Evolutionary conservation across 2,329 filamentous ascomycete species (phyloP).

Genomic region (Talaromyces pinophilus): DNA sequence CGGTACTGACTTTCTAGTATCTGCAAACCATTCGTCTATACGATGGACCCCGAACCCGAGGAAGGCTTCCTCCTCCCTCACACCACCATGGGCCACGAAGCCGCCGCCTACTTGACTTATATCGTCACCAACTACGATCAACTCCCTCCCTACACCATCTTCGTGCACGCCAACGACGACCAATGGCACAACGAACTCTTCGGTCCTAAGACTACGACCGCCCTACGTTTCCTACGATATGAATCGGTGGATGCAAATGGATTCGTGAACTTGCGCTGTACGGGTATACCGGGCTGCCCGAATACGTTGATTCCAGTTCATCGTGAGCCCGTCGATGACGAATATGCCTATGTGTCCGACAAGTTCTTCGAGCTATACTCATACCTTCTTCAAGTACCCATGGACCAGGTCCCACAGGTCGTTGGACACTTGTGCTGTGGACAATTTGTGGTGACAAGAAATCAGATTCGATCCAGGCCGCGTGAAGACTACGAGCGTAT

Average conservation of each 20-base stretch:
- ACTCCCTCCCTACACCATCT: slow-evolving; percentile 60
- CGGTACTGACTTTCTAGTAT: slow-evolving; percentile 10
- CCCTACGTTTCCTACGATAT: slow-evolving; percentile 36
- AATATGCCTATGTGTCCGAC: slow-evolving; percentile 21
- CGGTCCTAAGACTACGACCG: slow-evolving; percentile 32
- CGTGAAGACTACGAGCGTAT: slow-evolving; percentile 36
- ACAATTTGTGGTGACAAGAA: slow-evolving; percentile 39
- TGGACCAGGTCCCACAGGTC: slow-evolving; percentile 30
- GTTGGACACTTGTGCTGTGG: slow-evolving; percentile 39
- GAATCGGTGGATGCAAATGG: slow-evolving; percentile 41
- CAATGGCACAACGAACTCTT: slow-evolving; percentile 60
- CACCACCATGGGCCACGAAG: slow-evolving; percentile 58
- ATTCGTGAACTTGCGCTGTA: slow-evolving; percentile 45
- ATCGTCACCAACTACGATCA: slow-evolving; percentile 63
- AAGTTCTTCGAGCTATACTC: slow-evolving; percentile 22
- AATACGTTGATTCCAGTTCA: slow-evolving; percentile 39
- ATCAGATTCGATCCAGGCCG: slow-evolving; percentile 33
- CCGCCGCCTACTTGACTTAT: slow-evolving; percentile 63
- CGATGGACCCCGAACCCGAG: slow-evolving; percentile 31
- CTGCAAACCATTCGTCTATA: slow-evolving; percentile 33
- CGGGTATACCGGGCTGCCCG: slow-evolving; percentile 41
- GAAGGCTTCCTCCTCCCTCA: slow-evolving; percentile 29
- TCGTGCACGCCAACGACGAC: slow-evolving; percentile 61
- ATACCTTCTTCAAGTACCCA: slow-evolving; percentile 20
- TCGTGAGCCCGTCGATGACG: slow-evolving; percentile 31